Evolutionary conservation across 805 yeast species (phyloP), one percentile per base, ranked within the genome.

Genomic region (Myxozyma vanderwaltii): DNA sequence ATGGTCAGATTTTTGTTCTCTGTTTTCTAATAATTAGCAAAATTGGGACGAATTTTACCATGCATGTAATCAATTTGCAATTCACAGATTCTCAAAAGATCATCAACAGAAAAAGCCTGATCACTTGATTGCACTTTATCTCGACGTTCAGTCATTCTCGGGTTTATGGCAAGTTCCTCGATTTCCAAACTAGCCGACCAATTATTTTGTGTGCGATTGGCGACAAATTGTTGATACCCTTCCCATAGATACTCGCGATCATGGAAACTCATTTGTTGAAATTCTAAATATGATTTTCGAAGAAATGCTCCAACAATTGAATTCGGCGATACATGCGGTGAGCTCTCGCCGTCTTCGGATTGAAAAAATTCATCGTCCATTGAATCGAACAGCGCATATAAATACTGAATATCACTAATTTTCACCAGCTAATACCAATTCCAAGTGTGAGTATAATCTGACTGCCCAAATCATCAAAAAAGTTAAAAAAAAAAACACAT

Each of bases 41-140:
- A n/a, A n/a, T n/a, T n/a, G n/a, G n/a, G n/a, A n/a, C n/a, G n/a
- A n/a, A n/a, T n/a, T 51, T 4, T 38, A 50, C 61, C 51, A 21
- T 63, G 63, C 60, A 66, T 50, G 23, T 56, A 58, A 33, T 61
- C 47, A 12, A 66, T 63, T 40, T 56, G 62, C 19, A 48, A 40
- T 36, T 66, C 68, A 26, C 61, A 45, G 6, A 66, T 27, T 12
- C 46, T 33, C 24, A 41, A 47, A 24, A 66, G 23, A 64, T 82
- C 88, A 45, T 69, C 83, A 7, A 77, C 81, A 15, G 52, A 43
- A 35, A 48, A n/a, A 15, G 23, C 7, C 13, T 23, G 26, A 44
- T 48, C 33, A 3, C 27, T 44, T 1, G 10, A 6, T 5, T 24
- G 48, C 2, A 19, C 15, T 7, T 3, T 24, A 13, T 12, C 4